These are phyloP conservation scores for Cucurbita argyrosperma DNA, from an alignment of 306 rosid species.

Conservation along the genomic window DNA sequence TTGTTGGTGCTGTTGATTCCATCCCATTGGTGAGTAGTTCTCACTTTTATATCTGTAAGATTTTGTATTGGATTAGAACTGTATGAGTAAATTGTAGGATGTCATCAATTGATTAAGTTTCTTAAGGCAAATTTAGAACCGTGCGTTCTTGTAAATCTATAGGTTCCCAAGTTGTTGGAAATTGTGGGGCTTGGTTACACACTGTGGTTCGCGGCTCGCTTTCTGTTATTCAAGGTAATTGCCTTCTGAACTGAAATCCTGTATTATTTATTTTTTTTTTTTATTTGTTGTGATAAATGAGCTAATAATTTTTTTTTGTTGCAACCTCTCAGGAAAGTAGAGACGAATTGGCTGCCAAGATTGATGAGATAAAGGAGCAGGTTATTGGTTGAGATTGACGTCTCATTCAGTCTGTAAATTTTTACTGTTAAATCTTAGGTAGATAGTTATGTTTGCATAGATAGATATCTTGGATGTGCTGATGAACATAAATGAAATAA, in stretches of 20 bases:
- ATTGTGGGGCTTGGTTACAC: conserved; percentile 71
- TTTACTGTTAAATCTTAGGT: background rate
- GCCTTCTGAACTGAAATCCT: background rate
- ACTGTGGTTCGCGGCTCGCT: conserved; percentile 70
- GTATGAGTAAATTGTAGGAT: background rate
- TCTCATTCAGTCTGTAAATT: background rate
- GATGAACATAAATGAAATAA: background rate
- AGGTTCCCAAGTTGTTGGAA: conserved; percentile 88
- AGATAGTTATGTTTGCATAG: background rate
- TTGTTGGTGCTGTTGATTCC: conserved; percentile 70
- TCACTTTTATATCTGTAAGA: background rate
- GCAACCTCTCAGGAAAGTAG: conserved; percentile 49
- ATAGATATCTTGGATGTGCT: background rate
- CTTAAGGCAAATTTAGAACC: background rate
- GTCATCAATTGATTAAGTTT: background rate
- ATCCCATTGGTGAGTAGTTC: conserved; percentile 58
- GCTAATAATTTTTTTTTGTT: background rate
- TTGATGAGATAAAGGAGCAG: conserved; percentile 56
- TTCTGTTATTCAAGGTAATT: conserved; percentile 67
- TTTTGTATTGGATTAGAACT: background rate
- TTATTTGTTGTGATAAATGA: background rate
- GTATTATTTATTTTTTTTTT: too few relatives aligned
- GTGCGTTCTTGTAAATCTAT: background rate
- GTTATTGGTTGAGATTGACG: conserved; percentile 47
- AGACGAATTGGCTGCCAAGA: conserved; percentile 51